Percentiles rank a stretch among this genome's conserved stretches.
Conservation (phyloP, 2,329 filamentous ascomycete species). For the Talaromyces islandicus region DNA sequence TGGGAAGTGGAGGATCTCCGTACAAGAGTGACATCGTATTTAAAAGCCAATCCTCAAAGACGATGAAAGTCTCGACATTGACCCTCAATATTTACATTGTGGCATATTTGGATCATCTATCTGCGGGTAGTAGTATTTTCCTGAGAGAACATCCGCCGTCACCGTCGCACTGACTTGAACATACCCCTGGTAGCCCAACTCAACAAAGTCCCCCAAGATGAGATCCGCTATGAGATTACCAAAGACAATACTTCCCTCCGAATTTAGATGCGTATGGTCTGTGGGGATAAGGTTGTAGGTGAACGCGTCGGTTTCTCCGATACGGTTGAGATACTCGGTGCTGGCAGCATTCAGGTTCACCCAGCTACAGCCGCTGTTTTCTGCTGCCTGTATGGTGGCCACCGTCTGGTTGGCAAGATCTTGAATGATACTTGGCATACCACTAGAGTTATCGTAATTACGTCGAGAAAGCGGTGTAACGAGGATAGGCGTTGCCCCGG, state of each 20-base stretch:
- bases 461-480: slow-evolving; percentile 2
- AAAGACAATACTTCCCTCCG: slow-evolving; percentile 1
- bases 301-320: neutral
- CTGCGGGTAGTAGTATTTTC: neutral
- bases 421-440: neutral
- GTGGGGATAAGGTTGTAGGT: slow-evolving; percentile 2
- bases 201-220: neutral
- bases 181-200: neutral
- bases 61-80: neutral
- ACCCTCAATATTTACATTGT: neutral
- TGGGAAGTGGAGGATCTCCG: too few species aligned
- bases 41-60: neutral
- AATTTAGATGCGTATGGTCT: slow-evolving; percentile 1
- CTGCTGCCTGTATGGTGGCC: neutral
- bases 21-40: too few species aligned
- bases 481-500: neutral
- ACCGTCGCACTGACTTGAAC: neutral
- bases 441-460: neutral
- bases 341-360: slow-evolving; percentile 1
- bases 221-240: neutral
- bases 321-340: neutral
- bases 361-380: neutral
- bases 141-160: neutral
- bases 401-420: slow-evolving; percentile 1
- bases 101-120: neutral